Evolutionary conservation across 2,329 filamentous ascomycete species (phyloP), one percentile per base, ranked within the genome.

Genomic region (Ceratocystis cubensis): DNA sequence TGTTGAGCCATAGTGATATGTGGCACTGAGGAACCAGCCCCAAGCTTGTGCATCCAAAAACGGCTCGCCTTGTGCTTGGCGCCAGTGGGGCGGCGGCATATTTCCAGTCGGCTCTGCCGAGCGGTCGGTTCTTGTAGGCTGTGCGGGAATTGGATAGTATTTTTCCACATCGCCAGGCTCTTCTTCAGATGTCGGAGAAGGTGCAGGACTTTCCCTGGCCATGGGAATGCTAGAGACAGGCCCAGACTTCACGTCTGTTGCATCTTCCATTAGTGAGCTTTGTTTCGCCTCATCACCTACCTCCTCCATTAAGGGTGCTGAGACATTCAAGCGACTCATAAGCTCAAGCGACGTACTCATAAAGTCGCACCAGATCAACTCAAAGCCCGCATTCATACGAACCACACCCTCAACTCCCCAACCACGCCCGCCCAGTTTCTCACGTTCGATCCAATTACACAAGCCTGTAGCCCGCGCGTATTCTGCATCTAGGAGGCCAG

Each of bases 331-430:
- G 66, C 76, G 75, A 56, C 74, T 77, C 25, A 80, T 71, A 61
- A 81, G 69, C 64, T 75, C 72, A 64, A 80, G 69, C 20, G 75
- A 78, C 8, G 75, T 75, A 65, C 77, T 78, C 28, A 74, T 71
- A 64, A 81, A 81, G 67, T 81, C 75, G 69, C 79, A 81, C 79
- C 79, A 80, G n/a, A 81, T 79, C 70, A 80, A 72, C 72, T 81
- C 79, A 67, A 81, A 81, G 3, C 78, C 79, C 13, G 79, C 77
- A 70, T 81, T 80, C 79, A 81, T 81, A 66, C 79, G 74, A 53
- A 81, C 76, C 45, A 81, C 72, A 1, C 78, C 79, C 70, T 82
- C 80, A 41, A 78, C 76, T 46, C 78, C 79, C 79, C 78, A 81
- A 4, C 77, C 78, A 7, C 69, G 68, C 0, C 78, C 78, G 5